phyloP scores from a whole-genome alignment of 192 early-diverging fungal species.

The Gigaspora rosea region DNA sequence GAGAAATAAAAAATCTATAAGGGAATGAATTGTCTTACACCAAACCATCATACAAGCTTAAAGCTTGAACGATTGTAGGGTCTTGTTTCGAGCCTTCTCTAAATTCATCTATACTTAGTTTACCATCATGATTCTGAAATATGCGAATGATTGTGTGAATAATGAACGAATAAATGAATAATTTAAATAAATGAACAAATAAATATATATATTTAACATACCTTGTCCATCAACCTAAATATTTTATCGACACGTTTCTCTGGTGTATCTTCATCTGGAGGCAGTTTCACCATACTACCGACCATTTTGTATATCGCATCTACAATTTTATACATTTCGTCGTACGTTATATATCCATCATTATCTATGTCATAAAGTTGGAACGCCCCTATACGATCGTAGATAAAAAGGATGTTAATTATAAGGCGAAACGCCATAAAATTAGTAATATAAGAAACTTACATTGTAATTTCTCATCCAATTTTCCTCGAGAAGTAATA shows the following conservation, averaged over 20 bases:
- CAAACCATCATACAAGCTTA: constrained; percentile 85
- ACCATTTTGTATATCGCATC: constrained; percentile 96
- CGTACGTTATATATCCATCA: constrained; percentile 82
- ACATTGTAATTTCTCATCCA: constrained; percentile 88
- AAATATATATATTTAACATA: constrained; percentile 32
- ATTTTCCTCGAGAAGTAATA: constrained; percentile 76
- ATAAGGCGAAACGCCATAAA: neutral
- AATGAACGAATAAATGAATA: neutral
- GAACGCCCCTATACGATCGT: constrained; percentile 64
- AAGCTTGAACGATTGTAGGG: constrained; percentile 82
- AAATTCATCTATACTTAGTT: constrained; percentile 83
- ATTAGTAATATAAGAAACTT: constrained; percentile 32
- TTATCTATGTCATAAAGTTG: constrained; percentile 91
- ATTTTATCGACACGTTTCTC: constrained; percentile 91
- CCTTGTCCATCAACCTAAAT: constrained; percentile 84
- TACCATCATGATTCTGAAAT: constrained; percentile 73
- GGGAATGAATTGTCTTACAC: constrained; percentile 52
- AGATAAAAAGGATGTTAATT: neutral
- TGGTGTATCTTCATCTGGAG: constrained; percentile 89
- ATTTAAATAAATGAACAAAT: neutral
- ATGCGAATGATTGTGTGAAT: neutral
- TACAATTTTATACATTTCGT: constrained; percentile 91
- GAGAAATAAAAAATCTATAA: too few species aligned
- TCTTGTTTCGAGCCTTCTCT: constrained; percentile 86
- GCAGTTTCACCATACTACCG: constrained; percentile 86